Evolutionary conservation across 2,329 filamentous ascomycete species (phyloP), one percentile per base, ranked within the genome.

Genomic region (Pseudogymnoascus pannorum): DNA sequence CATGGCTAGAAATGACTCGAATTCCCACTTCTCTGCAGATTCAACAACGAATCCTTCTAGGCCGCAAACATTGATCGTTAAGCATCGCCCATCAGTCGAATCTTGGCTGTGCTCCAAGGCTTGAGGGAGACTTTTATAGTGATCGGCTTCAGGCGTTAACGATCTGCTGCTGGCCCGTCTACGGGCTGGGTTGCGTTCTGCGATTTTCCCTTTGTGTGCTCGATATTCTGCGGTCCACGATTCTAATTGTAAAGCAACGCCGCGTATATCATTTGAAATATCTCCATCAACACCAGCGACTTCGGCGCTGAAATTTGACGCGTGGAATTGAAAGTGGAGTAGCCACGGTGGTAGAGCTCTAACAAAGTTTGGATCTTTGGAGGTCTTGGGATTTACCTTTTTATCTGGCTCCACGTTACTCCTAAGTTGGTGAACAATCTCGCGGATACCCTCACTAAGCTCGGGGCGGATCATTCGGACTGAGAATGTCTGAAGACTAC

Each of bases 21-120:
- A 78, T 71, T 97, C 92, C 74, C 92, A 88, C 64, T 86, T 88
- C 64, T 97, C 91, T 2, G 88, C 82, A 0, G 88, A 89, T 72
- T 99, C 94, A 57, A 97, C 87, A 57, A 97, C 89, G 68, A 94
- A 93, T 0, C 88, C 91, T 73, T 97, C 94, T 3, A 99, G 79
- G 0, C 91, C 91, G 64, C 89, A 86, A 36, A 89, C 83, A 70
- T 96, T 89, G 24, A 97, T 75, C 3, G 89, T 86, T 26, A 99
- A 76, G 31, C 91, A 86, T 63, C 94, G 84, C 1, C 92, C 92
- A 75, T 99, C 93, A 2, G 85, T 85, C 24, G 75, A 75, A 65
- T 73, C 65, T 24, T 79, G 59, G 16, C 66, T 64, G 73, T 81
- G 78, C 65, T 82, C 85, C 11, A 77, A 79, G 20, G 81, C 68